Evolutionary conservation across 352 stramenopile species (phyloP).

Genomic region (Blastocystis sp.): DNA sequence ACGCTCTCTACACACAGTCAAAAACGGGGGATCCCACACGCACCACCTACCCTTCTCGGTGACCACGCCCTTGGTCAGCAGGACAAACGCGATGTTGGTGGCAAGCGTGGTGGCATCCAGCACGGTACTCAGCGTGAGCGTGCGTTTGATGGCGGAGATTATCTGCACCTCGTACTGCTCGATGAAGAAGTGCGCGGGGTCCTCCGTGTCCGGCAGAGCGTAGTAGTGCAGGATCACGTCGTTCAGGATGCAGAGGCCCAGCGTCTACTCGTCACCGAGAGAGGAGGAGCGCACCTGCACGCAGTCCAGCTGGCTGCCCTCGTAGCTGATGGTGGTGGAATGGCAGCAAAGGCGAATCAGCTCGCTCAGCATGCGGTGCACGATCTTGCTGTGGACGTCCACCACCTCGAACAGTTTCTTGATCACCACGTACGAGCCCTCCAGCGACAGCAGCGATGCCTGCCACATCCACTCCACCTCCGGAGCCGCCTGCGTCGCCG

Average conservation of each 20-base stretch:
- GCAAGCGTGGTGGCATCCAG: conserved; percentile 24
- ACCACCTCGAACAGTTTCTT: conserved; percentile 60
- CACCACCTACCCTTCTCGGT: conserved; percentile 28
- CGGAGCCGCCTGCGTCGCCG: not conserved
- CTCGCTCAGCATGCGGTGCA: conserved; percentile 60
- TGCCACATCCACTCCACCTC: conserved; percentile 69
- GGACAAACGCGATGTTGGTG: conserved; percentile 50
- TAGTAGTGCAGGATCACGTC: conserved; percentile 57
- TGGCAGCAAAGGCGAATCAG: conserved; percentile 68
- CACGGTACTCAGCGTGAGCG: conserved; percentile 53
- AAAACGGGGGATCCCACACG: not conserved
- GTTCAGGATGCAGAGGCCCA: conserved; percentile 65
- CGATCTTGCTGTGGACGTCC: conserved; percentile 12
- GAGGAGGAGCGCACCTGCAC: conserved; percentile 28
- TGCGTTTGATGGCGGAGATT: conserved; percentile 56
- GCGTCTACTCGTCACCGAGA: conserved; percentile 28
- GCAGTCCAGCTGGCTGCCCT: conserved; percentile 62
- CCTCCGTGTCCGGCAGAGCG: conserved; percentile 55
- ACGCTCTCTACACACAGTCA: not conserved
- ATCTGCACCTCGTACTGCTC: conserved; percentile 68
- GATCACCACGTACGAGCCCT: conserved; percentile 64
- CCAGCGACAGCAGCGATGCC: conserved; percentile 60
- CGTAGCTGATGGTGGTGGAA: conserved; percentile 63
- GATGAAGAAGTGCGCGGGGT: conserved; percentile 41
- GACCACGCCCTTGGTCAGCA: conserved; percentile 64